Base-by-base conservation (phyloP, 164 flowering plant species). In the Vitis rupestris region DNA sequence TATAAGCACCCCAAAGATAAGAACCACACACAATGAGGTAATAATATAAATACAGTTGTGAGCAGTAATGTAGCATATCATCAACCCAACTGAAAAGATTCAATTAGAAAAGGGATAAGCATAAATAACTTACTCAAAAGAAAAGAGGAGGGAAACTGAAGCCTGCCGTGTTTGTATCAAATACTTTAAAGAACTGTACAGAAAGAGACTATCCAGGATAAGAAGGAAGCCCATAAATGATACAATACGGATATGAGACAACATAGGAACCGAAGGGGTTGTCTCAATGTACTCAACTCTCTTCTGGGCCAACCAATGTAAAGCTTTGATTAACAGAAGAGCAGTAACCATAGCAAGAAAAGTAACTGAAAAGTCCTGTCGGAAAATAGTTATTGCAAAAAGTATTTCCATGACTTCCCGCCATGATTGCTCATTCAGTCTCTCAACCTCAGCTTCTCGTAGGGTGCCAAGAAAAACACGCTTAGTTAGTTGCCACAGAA, bases 221-320 rank as follows among this genome's bases (percentile, higher is more conserved):
- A 96, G 86, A 37, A 96, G 94, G 72, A 96, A 90, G 4, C 88
- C 97, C 86, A 96, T 64, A 72, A 96, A 96, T 63, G 97, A 92
- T 17, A 93, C 89, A 10, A 96, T 96, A 68, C 98, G 83, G 63
- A 87, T 50, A 51, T 96, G 99, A 56, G 98, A 89, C 72, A 93
- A 53, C 83, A 67, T 75, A 61, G 94, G 79, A 52, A 93, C 98
- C 11, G 97, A 67, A 8, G 99, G 98, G 11, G 99, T 96, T 15
- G 99, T 93, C 79, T 93, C 99, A 67, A 96, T 92, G 83, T 93
- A 93, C 82, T 96, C 99, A 14, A 93, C 94, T 76, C 99, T 83
- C 85, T 96, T 93, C 75, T 92, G 98, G 63, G 94, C 95, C 90
- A 96, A 80, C 99, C 99, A 96, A 76, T 96, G 99, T 80, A 93